Conservation (phyloP, 257 asterid species). For the Oldenlandia corymbosa region DNA sequence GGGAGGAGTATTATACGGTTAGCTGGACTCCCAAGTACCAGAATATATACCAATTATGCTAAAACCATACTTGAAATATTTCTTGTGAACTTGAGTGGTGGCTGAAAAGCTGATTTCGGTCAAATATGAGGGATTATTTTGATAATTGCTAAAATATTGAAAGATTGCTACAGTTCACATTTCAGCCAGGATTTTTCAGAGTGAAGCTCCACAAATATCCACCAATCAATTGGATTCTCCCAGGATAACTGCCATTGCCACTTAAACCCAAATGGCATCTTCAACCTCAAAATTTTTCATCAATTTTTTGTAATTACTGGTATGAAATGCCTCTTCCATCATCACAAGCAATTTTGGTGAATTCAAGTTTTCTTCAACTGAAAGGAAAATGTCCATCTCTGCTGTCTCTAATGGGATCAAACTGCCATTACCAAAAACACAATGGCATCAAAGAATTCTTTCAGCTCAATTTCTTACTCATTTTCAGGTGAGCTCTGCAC, state of each 20-base stretch:
- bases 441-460: constrained; percentile 22
- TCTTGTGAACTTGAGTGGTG: too few relatives aligned
- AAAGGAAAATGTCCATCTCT: constrained; percentile 55
- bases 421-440: constrained; percentile 30
- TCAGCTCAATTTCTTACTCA: constrained; percentile 38
- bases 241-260: constrained; percentile 26
- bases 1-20: too few relatives aligned
- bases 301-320: constrained; percentile 8
- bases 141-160: too few relatives aligned
- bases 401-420: constrained; percentile 43
- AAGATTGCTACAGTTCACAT: not conserved
- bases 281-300: constrained; percentile 23
- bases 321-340: constrained; percentile 23
- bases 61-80: too few relatives aligned
- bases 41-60: too few relatives aligned
- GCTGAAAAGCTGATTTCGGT: too few relatives aligned
- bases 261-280: constrained; percentile 11
- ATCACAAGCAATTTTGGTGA: constrained; percentile 10
- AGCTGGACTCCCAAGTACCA: too few relatives aligned
- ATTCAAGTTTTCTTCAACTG: constrained; percentile 24
- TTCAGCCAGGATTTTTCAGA: constrained; percentile 18
- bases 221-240: constrained; percentile 69
- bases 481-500: constrained; percentile 41
- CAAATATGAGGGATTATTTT: too few relatives aligned
- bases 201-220: constrained; percentile 34